A percentile compares a stretch with the other conserved stretches of the same genome.
These are phyloP conservation scores for Phaeosphaeriaceae sp. DNA, from an alignment of 2,329 filamentous ascomycete species.

Conservation along the genomic window DNA sequence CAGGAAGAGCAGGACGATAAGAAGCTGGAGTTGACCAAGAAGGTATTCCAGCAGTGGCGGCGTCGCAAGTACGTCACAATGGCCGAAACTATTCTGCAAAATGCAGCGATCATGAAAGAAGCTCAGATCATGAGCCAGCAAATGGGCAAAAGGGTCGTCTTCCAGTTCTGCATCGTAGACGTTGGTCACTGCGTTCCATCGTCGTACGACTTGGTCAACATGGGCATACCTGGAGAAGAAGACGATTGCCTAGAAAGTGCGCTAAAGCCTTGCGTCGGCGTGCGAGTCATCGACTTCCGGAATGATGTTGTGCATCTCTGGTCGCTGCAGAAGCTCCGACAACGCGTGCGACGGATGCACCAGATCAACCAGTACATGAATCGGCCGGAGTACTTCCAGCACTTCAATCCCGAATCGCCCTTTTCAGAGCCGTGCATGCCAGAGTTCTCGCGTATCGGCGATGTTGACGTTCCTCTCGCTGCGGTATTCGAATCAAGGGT, in stretches of 20 bases:
- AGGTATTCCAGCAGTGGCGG: conserved; percentile 76
- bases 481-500: conserved; percentile 95
- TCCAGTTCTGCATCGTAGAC: conserved; percentile 93
- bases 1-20: conserved; percentile 60
- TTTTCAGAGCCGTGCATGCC: conserved; percentile 92
- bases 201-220: conserved; percentile 95
- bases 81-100: conserved; percentile 88
- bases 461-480: conserved; percentile 88
- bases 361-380: conserved; percentile 97
- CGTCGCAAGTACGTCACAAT: conserved; percentile 88
- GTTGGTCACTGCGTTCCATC: conserved; percentile 87
- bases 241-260: conserved; percentile 81
- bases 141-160: conserved; percentile 89
- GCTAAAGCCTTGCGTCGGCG: conserved; percentile 86
- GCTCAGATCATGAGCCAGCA: conserved; percentile 98
- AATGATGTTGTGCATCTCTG: conserved; percentile 86
- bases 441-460: conserved; percentile 89
- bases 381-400: conserved; percentile 91
- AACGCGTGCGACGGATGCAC: conserved; percentile 88
- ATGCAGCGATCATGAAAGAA: conserved; percentile 88
- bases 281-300: conserved; percentile 90
- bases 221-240: conserved; percentile 85
- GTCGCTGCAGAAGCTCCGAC: conserved; percentile 91
- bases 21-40: conserved; percentile 74
- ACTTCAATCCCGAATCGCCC: conserved; percentile 90